phyloP scores from a whole-genome alignment of 2,329 filamentous ascomycete genomes.

The Ascocoryne sarcoides region DNA sequence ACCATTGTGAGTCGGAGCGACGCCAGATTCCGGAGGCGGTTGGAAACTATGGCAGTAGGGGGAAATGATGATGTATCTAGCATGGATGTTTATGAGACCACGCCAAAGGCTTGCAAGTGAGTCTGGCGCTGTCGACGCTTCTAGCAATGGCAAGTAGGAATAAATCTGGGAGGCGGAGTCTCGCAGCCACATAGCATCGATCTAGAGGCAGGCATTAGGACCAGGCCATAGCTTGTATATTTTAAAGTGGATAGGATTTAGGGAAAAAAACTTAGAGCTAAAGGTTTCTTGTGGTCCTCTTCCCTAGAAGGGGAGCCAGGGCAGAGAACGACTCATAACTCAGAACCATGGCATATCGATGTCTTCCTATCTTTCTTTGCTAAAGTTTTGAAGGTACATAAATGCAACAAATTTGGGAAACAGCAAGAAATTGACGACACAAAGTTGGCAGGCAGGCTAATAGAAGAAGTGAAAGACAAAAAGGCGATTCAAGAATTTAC shows the following conservation, averaged over 20 bases:
- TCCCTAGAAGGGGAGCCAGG: too few species aligned
- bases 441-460: too few species aligned
- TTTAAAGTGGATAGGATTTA: too few species aligned
- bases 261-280: too few species aligned
- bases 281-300: too few species aligned
- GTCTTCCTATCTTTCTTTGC: too few species aligned
- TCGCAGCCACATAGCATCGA: slow-evolving; percentile 81
- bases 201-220: slow-evolving; percentile 23
- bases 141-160: slow-evolving; percentile 56
- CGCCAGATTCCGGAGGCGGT: slow-evolving; percentile 66
- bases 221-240: not conserved
- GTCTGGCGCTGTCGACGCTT: slow-evolving; percentile 42
- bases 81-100: slow-evolving; percentile 62
- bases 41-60: slow-evolving; percentile 91
- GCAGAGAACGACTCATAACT: too few species aligned
- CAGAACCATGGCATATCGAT: too few species aligned
- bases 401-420: too few species aligned
- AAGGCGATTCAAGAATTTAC: not conserved
- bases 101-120: slow-evolving; percentile 60
- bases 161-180: slow-evolving; percentile 75
- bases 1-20: slow-evolving; percentile 48
- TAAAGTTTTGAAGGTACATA: too few species aligned
- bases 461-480: too few species aligned
- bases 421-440: too few species aligned
- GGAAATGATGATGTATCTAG: slow-evolving; percentile 56